Base-by-base conservation (phyloP, 345 rosid species). In the Eucalyptus tenuipes region DNA sequence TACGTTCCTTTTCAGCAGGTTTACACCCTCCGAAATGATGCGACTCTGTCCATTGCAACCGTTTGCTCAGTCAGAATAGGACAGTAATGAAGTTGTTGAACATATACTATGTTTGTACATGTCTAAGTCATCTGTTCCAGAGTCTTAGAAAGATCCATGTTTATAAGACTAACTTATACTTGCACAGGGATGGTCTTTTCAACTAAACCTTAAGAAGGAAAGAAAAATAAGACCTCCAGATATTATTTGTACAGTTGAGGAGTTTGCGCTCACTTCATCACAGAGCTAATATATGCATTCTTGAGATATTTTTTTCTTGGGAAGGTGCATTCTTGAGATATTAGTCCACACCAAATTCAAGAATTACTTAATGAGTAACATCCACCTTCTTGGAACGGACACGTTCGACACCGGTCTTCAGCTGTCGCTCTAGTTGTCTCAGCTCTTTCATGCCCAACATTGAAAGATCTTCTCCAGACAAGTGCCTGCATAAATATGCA, bases 401-500 rank as follows among this genome's bases (percentile, higher is more conserved):
- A 18, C 97, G 95, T 55, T 95, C 95, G 22, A 91, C 92, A 42
- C 95, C 94, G 2, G 85, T 87, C 90, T 84, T 93, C 45, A 94
- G 47, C 52, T 93, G 96, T 57, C 96, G 90, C 86, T 95, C 97
- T 0, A 95, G 88, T 79, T 92, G 94, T 88, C 92, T 94, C 88
- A 95, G 81, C 66, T 94, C 97, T 85, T 90, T 94, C 91, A 93
- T 59, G 59, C 89, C 90, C 92, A 95, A 52, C 53, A 29, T 68
- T 13, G 90, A 88, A 71, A 95, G 87, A 85, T 93, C 95, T 90
- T 95, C 95, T 53, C 96, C 97, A 79, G 71, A 22, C 33, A 92
- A 85, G 86, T 95, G 93, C 92, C 97, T 95, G 86, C 45, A 15
- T 17, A 57, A 22, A 33, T 27, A 42, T 64, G 37, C n/a, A 42